Percentiles rank a stretch among this genome's conserved stretches.
These are phyloP conservation scores for Cylindricascospora bacillispora DNA, from an alignment of 1,139 yeast genomes.

Conservation along the genomic window DNA sequence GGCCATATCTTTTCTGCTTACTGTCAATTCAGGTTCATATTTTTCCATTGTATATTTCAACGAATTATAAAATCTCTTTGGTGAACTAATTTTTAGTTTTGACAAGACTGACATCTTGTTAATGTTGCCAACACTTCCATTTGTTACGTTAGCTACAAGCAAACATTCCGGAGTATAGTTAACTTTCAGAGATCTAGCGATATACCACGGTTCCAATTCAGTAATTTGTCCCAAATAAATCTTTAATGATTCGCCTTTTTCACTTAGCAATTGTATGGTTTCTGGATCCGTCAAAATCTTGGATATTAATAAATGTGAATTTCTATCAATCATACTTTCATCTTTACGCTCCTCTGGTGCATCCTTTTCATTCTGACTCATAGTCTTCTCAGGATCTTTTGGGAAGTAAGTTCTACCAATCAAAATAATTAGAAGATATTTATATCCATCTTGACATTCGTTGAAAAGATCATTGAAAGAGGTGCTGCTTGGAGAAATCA, in stretches of 20 bases:
- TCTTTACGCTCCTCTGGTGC: slow-evolving; percentile 4
- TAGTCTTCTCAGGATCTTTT: too few species aligned
- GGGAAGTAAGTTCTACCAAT: slow-evolving; percentile 1
- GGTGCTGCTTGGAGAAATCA: neutral
- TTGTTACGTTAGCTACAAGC: slow-evolving; percentile 27
- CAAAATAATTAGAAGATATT: slow-evolving; percentile 1
- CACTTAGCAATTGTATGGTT: slow-evolving; percentile 15
- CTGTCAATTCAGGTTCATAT: slow-evolving; percentile 27
- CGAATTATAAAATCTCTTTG: slow-evolving; percentile 21
- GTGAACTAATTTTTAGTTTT: slow-evolving; percentile 19
- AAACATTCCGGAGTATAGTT: slow-evolving; percentile 25
- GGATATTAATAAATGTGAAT: slow-evolving; percentile 20
- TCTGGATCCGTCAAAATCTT: slow-evolving; percentile 19
- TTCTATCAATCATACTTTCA: slow-evolving; percentile 9
- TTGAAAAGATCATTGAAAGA: slow-evolving; percentile 1
- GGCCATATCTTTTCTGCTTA: slow-evolving; percentile 26
- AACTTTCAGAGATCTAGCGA: slow-evolving; percentile 22
- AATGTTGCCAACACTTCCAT: slow-evolving; percentile 22
- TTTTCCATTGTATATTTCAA: slow-evolving; percentile 21
- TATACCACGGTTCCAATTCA: slow-evolving; percentile 26
- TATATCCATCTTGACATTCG: slow-evolving; percentile 2
- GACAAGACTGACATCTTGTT: slow-evolving; percentile 26
- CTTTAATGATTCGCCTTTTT: slow-evolving; percentile 18
- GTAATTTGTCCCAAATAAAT: slow-evolving; percentile 23
- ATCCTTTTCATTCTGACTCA: too few species aligned